Evolutionary conservation across 306 rosid species (phyloP).

Genomic region (Coriaria nepalensis): DNA sequence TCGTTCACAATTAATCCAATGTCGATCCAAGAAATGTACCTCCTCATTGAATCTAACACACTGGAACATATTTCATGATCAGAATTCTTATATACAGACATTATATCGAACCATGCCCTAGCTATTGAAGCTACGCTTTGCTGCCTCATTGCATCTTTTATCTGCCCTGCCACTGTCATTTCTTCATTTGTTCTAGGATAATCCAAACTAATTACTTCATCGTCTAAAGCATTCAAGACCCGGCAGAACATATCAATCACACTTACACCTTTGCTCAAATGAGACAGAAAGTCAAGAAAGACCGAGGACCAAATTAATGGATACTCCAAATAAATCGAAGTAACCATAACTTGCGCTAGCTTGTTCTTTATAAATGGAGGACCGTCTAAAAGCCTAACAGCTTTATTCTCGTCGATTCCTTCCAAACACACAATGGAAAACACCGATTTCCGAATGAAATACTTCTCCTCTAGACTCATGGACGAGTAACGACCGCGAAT

Average conservation of each 20-base stretch:
- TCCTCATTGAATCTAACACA: conserved; percentile 68
- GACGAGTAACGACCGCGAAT: conserved; percentile 56
- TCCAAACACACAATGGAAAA: conserved; percentile 67
- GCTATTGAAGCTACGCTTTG: conserved; percentile 59
- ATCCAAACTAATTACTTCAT: conserved; percentile 72
- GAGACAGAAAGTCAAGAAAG: conserved; percentile 66
- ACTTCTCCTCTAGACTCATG: conserved; percentile 57
- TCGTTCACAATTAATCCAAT: conserved; percentile 79
- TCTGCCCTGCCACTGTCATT: conserved; percentile 37
- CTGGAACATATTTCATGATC: conserved; percentile 54
- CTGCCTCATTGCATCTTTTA: conserved; percentile 87
- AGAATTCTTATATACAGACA: conserved; percentile 47
- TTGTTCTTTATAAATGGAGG: conserved; percentile 75
- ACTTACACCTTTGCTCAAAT: conserved; percentile 51
- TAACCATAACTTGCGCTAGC: conserved; percentile 71
- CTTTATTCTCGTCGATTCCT: conserved; percentile 39
- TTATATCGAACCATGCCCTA: conserved; percentile 66
- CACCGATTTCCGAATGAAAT: conserved; percentile 53
- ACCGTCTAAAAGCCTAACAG: conserved; percentile 47
- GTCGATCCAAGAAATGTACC: conserved; percentile 89
- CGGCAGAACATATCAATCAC: conserved; percentile 95
- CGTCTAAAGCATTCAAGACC: conserved; percentile 77
- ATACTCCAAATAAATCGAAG: conserved; percentile 71
- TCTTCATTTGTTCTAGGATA: conserved; percentile 68
- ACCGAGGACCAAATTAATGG: conserved; percentile 75